Base-by-base conservation (phyloP, 352 stramenopile species). In the Globisporangium spiculum region DNA sequence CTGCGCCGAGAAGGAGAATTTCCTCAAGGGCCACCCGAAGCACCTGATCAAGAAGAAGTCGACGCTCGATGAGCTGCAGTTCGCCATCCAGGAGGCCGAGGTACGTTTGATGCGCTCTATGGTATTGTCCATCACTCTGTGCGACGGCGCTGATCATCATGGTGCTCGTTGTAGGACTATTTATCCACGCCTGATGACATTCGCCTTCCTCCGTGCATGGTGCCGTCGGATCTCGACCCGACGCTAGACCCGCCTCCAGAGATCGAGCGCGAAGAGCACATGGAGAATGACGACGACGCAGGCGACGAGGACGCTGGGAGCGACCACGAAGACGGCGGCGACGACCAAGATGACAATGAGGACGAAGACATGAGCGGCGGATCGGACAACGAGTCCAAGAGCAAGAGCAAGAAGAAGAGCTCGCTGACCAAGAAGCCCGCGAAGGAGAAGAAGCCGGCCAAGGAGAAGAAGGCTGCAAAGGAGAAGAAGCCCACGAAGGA, bases 171-270 rank as follows among this genome's bases (percentile, higher is more conserved):
- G 30, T 32, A 95, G 72, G 88, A 96, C 53, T 96, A 83, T 68
- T 59, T 96, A 7, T 83, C 86, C 3, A 82, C 88, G 65, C 80
- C 87, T 0, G 84, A 94, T 57, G 85, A 91, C 63, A 89, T 90
- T 18, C 83, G 88, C 9, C 34, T 96, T 30, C 86, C 86, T 54
- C 81, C 79, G 63, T 71, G 83, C 66, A 92, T 96, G 79, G 88
- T 96, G 38, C 88, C 88, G 32, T 96, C 88, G 16, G 88, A 96
- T 63, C 62, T 96, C 60, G 85, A 96, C 63, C 86, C 85, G 64
- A 78, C 76, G 57, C 62, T 94, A 20, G 84, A 92, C 55, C 81
- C 88, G 1, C 88, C 86, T 12, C 84, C 82, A 20, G 56, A 70
- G 22, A 72, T 79, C 1, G 66, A 76, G 26, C 75, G 75, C 6